phyloP scores from a whole-genome alignment of 352 stramenopile genomes.

The Phytophthora europaea region DNA sequence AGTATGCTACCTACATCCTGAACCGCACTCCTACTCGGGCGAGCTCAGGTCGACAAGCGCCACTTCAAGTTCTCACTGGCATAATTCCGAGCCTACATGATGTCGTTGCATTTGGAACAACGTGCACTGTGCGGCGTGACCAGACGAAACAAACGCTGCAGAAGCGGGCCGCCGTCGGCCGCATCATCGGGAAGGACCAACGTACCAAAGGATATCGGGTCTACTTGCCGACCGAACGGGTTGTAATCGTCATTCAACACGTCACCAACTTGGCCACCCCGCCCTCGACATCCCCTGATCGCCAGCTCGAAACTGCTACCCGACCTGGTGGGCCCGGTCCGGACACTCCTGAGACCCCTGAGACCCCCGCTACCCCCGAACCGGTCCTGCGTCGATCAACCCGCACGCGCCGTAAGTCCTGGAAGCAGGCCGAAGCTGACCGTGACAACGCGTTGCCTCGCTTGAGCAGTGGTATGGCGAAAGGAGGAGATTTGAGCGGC shows the following conservation, averaged over 20 bases:
- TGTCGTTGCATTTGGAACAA: neutral
- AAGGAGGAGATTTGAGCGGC: neutral
- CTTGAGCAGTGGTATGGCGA: too few species aligned
- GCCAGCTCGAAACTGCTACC: too few species aligned
- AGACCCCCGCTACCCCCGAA: too few species aligned
- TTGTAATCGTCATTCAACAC: too few species aligned
- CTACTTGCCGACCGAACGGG: neutral
- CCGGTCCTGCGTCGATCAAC: too few species aligned
- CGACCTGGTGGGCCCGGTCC: too few species aligned
- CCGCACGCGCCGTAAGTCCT: neutral
- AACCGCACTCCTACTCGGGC: neutral
- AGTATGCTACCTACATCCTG: slow-evolving; percentile 39
- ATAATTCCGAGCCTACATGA: neutral
- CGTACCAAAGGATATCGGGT: neutral
- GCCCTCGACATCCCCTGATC: too few species aligned
- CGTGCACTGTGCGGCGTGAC: neutral
- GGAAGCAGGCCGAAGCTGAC: neutral
- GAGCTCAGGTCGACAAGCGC: neutral
- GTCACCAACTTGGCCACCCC: too few species aligned
- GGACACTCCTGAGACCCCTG: too few species aligned
- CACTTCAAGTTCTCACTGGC: neutral
- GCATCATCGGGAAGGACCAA: neutral
- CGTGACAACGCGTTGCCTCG: too few species aligned
- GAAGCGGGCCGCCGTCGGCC: neutral
- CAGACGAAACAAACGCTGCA: neutral